Base-by-base conservation (phyloP, 352 stramenopile genomes). In the Halophytophthora polymorphica region DNA sequence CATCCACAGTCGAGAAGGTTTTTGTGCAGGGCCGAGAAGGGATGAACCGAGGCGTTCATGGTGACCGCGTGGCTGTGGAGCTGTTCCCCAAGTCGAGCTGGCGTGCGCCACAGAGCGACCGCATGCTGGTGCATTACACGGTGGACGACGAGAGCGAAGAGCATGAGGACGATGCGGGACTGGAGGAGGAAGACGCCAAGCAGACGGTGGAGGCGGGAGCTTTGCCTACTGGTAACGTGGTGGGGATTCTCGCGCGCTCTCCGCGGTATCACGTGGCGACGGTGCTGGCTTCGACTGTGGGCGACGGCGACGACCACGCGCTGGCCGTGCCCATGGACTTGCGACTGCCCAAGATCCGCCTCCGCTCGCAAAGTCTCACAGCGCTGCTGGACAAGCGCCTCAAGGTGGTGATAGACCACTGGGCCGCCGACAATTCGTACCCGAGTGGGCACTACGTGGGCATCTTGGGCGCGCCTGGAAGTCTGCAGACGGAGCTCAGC, bases 1-100 rank as follows among this genome's bases (percentile, higher is more conserved):
- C 64, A n/a, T 54, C 64, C 5, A 42, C 67, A 6, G 42, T 77
- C 18, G 73, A 85, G 12, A 77, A 74, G 34, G 73, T 94, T 15
- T 90, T 90, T 65, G 61, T 92, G 0, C 85, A 76, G 51, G 83
- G 80, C 22, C 75, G 77, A 21, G 71, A 84, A 44, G 73, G 95
- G 53, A 93, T 98, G 57, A 99, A 99, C 73, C 87, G 97, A 45
- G 96, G 96, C 3, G 75, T 99, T 2, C 96, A 99, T 64, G 97
- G 97, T 22, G 97, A 99, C 74, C 65, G 96, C 11, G 97, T 99
- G 12, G 93, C 88, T 3, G 83, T 99, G 18, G 72, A 97, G 50
- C 62, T 99, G 31, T 69, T 98, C 34, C 70, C 85, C 0, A 64
- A 93, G 23, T 52, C 63, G 8, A 56, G 89, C 28, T 98, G 92